Evolutionary conservation across 2,329 filamentous ascomycete genomes (phyloP), one percentile per base, ranked within the genome.

Genomic region (Tolypocladium pustulatum): DNA sequence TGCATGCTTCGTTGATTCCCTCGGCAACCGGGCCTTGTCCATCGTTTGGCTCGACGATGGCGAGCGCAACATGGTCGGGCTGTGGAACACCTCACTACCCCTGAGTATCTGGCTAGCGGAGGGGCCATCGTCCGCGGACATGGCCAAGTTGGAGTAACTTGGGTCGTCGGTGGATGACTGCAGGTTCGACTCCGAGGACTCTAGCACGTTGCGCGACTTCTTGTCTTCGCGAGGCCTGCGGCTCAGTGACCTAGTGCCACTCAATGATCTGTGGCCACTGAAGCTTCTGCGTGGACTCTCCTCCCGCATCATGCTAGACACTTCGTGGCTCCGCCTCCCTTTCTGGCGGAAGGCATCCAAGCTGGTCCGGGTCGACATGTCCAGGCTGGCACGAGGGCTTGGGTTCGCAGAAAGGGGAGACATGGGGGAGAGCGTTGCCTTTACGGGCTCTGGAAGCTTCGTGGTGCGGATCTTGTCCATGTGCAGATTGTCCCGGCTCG

Each of bases 101-200:
- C 84, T 83, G 10, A 99, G 76, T 41, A 97, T 97, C 71, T 96
- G 91, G 69, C 93, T 97, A 3, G 90, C 93, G 4, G 92, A 95
- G 54, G 88, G 86, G 59, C 92, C 90, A 49, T 92, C 88, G 57
- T 82, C 83, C 0, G 84, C 86, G 4, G 88, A 89, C 4, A 85
- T 79, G 1, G 87, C 79, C 37, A 87, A 76, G 3, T 85, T 90
- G 1, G 89, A 92, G 58, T 88, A 72, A 67, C 86, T 90, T 0
- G 85, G 87, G 52, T 88, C 89, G 57, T 90, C 90, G 81, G 67
- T 87, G 80, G 61, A 75, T 0, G 87, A 91, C 65, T 88, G 87
- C 6, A 86, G 81, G 61, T 87, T 90, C 2, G 91, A 96, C 61
- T 91, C 90, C 0, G 84, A 85, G 0, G 87, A 88, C 58, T 82